Conservation (phyloP, 1,139 yeast species). For the Hyphopichia fennica region DNA sequence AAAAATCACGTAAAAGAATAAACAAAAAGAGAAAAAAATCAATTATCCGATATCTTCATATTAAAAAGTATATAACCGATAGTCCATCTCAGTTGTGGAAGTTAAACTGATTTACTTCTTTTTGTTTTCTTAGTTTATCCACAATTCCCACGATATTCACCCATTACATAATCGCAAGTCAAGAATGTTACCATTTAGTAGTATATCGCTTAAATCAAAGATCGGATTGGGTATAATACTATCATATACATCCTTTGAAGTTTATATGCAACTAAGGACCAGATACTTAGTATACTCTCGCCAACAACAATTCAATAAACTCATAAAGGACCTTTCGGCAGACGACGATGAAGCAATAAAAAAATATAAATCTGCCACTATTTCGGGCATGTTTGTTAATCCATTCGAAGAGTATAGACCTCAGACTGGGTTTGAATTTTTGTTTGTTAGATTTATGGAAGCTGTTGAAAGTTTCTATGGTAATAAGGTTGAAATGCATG, state of each 20-base stretch:
- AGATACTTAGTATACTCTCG: constrained; percentile 57
- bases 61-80: too few relatives aligned
- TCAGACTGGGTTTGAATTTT: constrained; percentile 85
- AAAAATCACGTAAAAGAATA: neutral
- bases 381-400: constrained; percentile 82
- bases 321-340: constrained; percentile 8
- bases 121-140: too few relatives aligned
- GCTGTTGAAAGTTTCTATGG: constrained; percentile 65
- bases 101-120: too few relatives aligned
- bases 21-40: too few relatives aligned
- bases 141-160: too few relatives aligned
- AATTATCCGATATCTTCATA: too few relatives aligned
- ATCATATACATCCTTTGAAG: constrained; percentile 69
- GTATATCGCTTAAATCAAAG: constrained; percentile 29
- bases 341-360: constrained; percentile 19
- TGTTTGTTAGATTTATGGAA: constrained; percentile 69
- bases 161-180: neutral
- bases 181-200: constrained; percentile 1
- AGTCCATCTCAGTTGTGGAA: too few relatives aligned
- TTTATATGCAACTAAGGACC: constrained; percentile 58
- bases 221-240: constrained; percentile 55
- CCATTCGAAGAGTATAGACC: constrained; percentile 92
- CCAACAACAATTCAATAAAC: constrained; percentile 32
- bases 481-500: constrained; percentile 52
- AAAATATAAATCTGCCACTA: constrained; percentile 50